These are phyloP conservation scores for Phytophthora hybrid DNA, from an alignment of 352 stramenopile species.

Conservation along the genomic window DNA sequence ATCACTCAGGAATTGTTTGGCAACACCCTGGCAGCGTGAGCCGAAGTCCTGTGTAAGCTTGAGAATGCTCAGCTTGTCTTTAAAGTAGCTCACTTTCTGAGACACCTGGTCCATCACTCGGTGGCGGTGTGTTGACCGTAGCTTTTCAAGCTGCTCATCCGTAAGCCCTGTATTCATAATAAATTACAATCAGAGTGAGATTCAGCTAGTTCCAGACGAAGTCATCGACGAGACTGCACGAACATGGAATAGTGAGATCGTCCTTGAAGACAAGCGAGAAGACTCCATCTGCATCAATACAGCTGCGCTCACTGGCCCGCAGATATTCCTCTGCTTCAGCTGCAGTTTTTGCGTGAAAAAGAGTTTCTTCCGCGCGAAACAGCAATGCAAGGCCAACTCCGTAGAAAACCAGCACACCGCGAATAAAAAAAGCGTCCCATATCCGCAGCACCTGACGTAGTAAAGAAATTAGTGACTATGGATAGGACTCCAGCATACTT, in stretches of 20 bases:
- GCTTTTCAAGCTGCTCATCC: slow-evolving; percentile 71
- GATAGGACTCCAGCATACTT: not conserved
- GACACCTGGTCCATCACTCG: slow-evolving; percentile 62
- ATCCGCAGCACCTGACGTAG: slow-evolving; percentile 70
- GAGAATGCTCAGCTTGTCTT: slow-evolving; percentile 66
- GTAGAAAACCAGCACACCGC: slow-evolving; percentile 76
- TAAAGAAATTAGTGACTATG: not conserved
- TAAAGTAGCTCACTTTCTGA: slow-evolving; percentile 53
- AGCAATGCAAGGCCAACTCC: slow-evolving; percentile 76
- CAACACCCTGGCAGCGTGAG: slow-evolving; percentile 42
- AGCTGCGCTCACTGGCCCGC: slow-evolving; percentile 62
- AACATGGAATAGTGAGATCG: slow-evolving; percentile 83
- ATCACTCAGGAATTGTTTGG: slow-evolving; percentile 46
- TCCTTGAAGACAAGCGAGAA: slow-evolving; percentile 84
- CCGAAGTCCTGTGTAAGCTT: slow-evolving; percentile 62
- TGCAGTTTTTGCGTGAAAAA: slow-evolving; percentile 69
- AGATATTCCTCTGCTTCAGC: slow-evolving; percentile 63
- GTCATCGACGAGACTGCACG: slow-evolving; percentile 9
- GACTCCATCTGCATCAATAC: slow-evolving; percentile 76
- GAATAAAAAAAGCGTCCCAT: slow-evolving; percentile 84
- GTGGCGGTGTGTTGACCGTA: slow-evolving; percentile 60
- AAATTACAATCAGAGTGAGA: not conserved
- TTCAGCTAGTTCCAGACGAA: not conserved
- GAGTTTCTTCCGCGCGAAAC: slow-evolving; percentile 67
- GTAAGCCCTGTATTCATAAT: slow-evolving; percentile 53